Evolutionary conservation across 805 yeast species (phyloP).

Genomic region (Cyberlindnera lachancei): DNA sequence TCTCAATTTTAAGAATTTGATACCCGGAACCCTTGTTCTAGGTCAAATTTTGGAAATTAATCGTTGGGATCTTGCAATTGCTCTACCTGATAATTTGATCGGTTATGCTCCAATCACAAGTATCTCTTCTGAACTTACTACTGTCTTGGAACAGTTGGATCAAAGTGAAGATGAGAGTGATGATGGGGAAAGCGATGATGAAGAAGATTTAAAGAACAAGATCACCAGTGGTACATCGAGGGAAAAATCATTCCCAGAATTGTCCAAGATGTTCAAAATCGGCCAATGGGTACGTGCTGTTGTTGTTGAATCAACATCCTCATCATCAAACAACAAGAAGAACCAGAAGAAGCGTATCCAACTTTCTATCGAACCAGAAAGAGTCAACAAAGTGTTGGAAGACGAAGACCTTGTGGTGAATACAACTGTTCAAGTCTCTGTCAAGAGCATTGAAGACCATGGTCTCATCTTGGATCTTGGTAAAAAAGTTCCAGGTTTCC

Average conservation of each 20-base stretch:
- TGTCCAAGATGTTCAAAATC: constrained; percentile 44
- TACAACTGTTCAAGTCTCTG: constrained; percentile 64
- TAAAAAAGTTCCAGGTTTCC: constrained; percentile 55
- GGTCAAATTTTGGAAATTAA: constrained; percentile 67
- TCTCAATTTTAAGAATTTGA: constrained; percentile 51
- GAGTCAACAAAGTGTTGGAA: constrained; percentile 53
- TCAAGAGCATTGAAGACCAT: constrained; percentile 83
- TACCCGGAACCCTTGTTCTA: constrained; percentile 65
- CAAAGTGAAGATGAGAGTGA: constrained; percentile 35
- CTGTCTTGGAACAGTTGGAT: constrained; percentile 48
- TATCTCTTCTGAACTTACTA: constrained; percentile 56
- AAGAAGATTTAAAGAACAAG: constrained; percentile 19
- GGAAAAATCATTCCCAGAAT: constrained; percentile 45
- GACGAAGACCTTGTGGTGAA: constrained; percentile 61
- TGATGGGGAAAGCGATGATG: constrained; percentile 33
- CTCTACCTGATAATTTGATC: constrained; percentile 72
- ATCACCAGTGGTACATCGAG: constrained; percentile 21
- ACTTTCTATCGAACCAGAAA: constrained; percentile 65
- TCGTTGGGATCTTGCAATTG: constrained; percentile 54
- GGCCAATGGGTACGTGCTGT: constrained; percentile 88
- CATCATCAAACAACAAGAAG: constrained; percentile 31
- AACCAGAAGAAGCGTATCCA: constrained; percentile 53
- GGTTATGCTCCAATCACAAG: constrained; percentile 76
- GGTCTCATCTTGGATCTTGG: constrained; percentile 80
- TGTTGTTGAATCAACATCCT: constrained; percentile 49